A percentile compares a stretch with the other conserved stretches of the same genome.
These are phyloP conservation scores for Cercophora newfieldiana DNA, from an alignment of 495 filamentous ascomycete genomes.

Conservation along the genomic window DNA sequence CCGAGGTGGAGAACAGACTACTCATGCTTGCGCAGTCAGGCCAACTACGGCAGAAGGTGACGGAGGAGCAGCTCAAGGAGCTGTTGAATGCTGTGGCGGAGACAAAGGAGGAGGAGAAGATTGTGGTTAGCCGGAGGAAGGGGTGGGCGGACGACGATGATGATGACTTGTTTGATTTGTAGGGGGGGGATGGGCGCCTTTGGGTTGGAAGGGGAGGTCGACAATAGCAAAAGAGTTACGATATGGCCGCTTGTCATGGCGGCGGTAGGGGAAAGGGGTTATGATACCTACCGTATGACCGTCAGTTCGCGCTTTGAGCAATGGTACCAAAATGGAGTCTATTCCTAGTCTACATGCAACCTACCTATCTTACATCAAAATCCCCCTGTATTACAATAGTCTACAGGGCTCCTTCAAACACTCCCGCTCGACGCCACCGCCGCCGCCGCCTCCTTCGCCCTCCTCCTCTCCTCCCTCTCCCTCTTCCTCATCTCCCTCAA, in stretches of 20 bases:
- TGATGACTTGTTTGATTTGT: slow-evolving; percentile 73
- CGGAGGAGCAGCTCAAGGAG: slow-evolving; percentile 91
- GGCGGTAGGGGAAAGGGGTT: neutral
- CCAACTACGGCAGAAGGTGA: slow-evolving; percentile 83
- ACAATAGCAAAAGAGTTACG: neutral
- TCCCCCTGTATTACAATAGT: neutral
- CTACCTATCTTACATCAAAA: neutral
- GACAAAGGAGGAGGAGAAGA: slow-evolving; percentile 68
- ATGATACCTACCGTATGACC: slow-evolving; percentile 4
- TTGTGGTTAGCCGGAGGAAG: slow-evolving; percentile 81
- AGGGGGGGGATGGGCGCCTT: slow-evolving; percentile 8
- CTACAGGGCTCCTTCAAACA: neutral
- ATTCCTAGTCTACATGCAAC: neutral
- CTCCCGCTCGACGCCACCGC: slow-evolving; percentile 13
- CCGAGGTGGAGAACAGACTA: slow-evolving; percentile 87
- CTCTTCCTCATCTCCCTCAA: slow-evolving; percentile 73
- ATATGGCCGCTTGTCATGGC: too few species aligned
- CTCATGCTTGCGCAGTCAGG: slow-evolving; percentile 87
- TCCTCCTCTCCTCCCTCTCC: slow-evolving; percentile 67
- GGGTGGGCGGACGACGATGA: slow-evolving; percentile 84
- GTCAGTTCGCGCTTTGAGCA: neutral
- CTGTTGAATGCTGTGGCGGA: slow-evolving; percentile 80
- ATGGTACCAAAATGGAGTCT: neutral
- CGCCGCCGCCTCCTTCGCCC: slow-evolving; percentile 38
- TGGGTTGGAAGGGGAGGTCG: neutral